These are phyloP conservation scores for Leccinum disarticulatum DNA, from an alignment of 768 basidiomycete genomes.

Conservation along the genomic window DNA sequence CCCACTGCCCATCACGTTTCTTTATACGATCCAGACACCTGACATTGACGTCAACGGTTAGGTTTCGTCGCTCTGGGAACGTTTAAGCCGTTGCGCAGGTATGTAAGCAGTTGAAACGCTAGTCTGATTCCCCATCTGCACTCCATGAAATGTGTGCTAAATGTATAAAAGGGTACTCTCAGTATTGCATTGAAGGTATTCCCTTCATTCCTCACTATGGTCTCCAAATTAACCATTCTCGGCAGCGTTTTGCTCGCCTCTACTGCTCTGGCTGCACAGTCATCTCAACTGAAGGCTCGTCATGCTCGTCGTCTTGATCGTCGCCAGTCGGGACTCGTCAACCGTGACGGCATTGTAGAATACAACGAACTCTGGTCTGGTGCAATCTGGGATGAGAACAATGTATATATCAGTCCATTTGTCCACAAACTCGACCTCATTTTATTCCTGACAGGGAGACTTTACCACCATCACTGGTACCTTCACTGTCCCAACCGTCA, in stretches of 20 bases:
- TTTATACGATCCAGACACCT: neutral
- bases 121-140: neutral
- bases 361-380: constrained; percentile 24
- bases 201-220: constrained; percentile 8
- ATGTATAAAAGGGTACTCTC: neutral
- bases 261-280: constrained; percentile 14
- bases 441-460: constrained; percentile 4
- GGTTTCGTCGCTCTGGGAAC: neutral
- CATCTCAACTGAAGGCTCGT: constrained; percentile 14
- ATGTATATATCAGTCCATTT: constrained; percentile 7
- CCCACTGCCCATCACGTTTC: no score
- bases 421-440: neutral
- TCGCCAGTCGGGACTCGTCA: constrained; percentile 13
- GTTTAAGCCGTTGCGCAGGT: neutral
- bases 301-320: constrained; percentile 14
- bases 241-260: constrained; percentile 21
- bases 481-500: constrained; percentile 8
- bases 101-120: neutral
- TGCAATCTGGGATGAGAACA: constrained; percentile 8
- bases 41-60: neutral
- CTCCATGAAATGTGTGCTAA: neutral
- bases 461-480: constrained; percentile 12
- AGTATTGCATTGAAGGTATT: neutral
- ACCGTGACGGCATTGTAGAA: constrained; percentile 2
- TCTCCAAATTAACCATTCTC: constrained; percentile 18